These are phyloP conservation scores for Cryptosporidium viatorum DNA, from an alignment of 169 alveolate species.

Conservation along the genomic window DNA sequence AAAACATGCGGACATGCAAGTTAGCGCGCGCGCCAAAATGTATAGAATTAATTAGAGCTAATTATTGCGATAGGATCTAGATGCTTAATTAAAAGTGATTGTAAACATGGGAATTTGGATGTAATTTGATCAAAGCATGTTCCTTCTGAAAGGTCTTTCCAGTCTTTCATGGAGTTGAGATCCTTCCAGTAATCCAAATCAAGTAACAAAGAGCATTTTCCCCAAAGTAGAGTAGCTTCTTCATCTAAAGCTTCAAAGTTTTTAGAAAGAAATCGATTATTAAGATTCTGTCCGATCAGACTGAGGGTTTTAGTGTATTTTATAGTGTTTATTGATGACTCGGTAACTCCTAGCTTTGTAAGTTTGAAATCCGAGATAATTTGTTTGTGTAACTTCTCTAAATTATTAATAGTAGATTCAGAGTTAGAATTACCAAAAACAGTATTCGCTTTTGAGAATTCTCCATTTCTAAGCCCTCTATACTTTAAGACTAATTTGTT, in stretches of 20 bases:
- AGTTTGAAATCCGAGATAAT: background rate
- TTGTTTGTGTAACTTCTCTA: background rate
- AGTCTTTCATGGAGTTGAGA: background rate
- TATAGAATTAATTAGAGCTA: background rate
- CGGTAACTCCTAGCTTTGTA: background rate
- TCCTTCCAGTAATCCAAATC: constrained; percentile 55
- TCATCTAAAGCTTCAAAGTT: background rate
- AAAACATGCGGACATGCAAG: constrained; percentile 10
- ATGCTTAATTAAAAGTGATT: background rate
- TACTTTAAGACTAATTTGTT: constrained; percentile 33
- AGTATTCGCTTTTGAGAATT: background rate
- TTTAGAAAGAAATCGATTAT: background rate
- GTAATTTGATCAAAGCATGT: constrained; percentile 54
- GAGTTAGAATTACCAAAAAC: background rate
- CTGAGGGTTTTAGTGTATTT: constrained; percentile 19
- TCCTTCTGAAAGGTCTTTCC: constrained; percentile 18
- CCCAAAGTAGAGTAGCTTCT: constrained; percentile 28
- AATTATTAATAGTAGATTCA: background rate
- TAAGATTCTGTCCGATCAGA: constrained; percentile 11
- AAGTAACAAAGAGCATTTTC: constrained; percentile 45
- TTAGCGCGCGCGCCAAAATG: background rate
- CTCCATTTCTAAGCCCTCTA: constrained; percentile 25
- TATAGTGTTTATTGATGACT: background rate
- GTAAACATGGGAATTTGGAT: constrained; percentile 24
- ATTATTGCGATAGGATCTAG: constrained; percentile 11